phyloP scores from a whole-genome alignment of 78 protist species.

The Dictyostelium firmibasis region DNA sequence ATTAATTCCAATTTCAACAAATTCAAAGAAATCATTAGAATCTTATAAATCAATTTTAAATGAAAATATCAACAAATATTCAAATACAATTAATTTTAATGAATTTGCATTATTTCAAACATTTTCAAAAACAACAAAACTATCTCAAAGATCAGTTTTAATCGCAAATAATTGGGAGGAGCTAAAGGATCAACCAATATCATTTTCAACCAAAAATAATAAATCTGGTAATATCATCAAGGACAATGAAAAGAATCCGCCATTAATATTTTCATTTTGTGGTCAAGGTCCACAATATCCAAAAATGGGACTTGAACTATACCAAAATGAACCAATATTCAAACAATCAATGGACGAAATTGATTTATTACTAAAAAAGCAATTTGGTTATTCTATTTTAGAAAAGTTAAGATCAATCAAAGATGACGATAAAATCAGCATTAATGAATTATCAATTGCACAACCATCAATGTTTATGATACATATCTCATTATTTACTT shows the following conservation, averaged over 20 bases:
- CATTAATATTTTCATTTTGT: conserved; percentile 42
- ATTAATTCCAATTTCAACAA: conserved; percentile 52
- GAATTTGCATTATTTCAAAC: conserved; percentile 26
- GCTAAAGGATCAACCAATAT: not conserved
- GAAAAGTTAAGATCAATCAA: not conserved
- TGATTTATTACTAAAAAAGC: not conserved
- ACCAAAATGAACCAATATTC: conserved; percentile 7
- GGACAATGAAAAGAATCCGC: not conserved
- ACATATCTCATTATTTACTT: conserved; percentile 38
- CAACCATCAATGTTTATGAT: conserved; percentile 59
- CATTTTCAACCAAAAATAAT: not conserved
- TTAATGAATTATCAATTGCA: conserved; percentile 44
- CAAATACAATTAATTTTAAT: not conserved
- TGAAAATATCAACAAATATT: not conserved
- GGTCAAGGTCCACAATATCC: conserved; percentile 84
- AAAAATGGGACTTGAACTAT: conserved; percentile 22
- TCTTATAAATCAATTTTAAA: not conserved
- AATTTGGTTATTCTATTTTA: conserved; percentile 18
- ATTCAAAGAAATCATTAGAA: conserved; percentile 38
- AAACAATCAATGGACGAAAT: not conserved
- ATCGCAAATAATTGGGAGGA: not conserved
- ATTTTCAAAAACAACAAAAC: not conserved
- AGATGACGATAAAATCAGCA: not conserved
- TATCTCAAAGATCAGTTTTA: conserved; percentile 5
- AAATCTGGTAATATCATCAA: not conserved